Evolutionary conservation across 768 basidiomycete species (phyloP), one percentile per base, ranked within the genome.

Genomic region (Chalciporus sphaerocephalus): DNA sequence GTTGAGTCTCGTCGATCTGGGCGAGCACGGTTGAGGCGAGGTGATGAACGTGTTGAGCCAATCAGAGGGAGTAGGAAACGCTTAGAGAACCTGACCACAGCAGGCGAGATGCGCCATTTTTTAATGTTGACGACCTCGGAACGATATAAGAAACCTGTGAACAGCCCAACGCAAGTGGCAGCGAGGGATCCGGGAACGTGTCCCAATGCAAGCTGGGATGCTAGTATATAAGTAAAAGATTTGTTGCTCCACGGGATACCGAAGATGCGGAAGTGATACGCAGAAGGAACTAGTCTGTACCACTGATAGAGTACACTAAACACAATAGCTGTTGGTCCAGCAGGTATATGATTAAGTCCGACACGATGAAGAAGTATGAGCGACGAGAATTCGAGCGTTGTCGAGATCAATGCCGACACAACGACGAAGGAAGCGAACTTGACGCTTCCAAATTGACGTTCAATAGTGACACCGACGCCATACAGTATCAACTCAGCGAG

Each of bases 351-450:
- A 53, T 90, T 91, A 44, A 93, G 61, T 4, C 87, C 83, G 15
- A 81, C 44, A 28, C 77, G 74, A 53, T 88, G 74, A 46, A 90
- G 74, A 6, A 85, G 49, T 18, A 93, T 64, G 42, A 92, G 70
- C 2, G 78, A 66, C 2, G 78, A 49, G 51, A 93, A 82, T 53
- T 89, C 83, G 11, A 87, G 49, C 9, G 85, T 66, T 2, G 85
- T 87, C 6, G 83, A 78, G 20, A 90, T 61, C 35, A 88, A 47
- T 2, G 76, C 69, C 5, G 87, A 82, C 21, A 91, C 75, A 22
- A 86, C 64, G n/a, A 77, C 67, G 60, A 88, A 93, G 3, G 91
- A 92, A 23, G 89, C 90, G 67, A 79, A 96, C 65, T 96, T 96
- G 46, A 86, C 66, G 44, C 83, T 83, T 10, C 94, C 93, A 58